Conservation (phyloP, 371 early-diverging fungal genomes). For the Nematocida ironsii region DNA sequence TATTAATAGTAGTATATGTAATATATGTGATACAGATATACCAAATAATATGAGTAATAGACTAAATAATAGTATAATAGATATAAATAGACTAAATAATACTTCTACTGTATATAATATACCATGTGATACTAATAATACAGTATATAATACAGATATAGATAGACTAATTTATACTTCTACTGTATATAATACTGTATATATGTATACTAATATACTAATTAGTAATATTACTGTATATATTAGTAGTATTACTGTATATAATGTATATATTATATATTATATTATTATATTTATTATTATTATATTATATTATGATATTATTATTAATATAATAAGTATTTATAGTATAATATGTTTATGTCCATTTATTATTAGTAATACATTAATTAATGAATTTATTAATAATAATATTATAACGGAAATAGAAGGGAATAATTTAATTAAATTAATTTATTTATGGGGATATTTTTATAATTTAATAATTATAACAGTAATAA, state of each 20-base stretch:
- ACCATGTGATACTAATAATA: too few relatives aligned
- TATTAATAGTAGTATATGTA: too few relatives aligned
- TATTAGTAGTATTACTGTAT: too few relatives aligned
- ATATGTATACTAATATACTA: background rate
- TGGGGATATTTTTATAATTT: background rate
- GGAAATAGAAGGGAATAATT: background rate
- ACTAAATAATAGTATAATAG: too few relatives aligned
- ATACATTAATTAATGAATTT: background rate
- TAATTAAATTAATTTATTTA: background rate
- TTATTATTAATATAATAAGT: background rate
- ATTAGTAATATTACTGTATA: background rate
- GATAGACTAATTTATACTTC: too few relatives aligned
- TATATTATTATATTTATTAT: too few relatives aligned
- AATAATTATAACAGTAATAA: background rate
- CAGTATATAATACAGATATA: too few relatives aligned
- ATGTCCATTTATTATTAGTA: background rate
- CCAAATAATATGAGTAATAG: too few relatives aligned
- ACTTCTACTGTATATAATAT: too few relatives aligned
- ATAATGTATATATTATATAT: background rate
- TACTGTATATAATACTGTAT: background rate
- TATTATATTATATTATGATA: too few relatives aligned
- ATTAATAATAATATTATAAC: background rate
- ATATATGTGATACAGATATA: too few relatives aligned
- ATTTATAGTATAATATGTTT: background rate
- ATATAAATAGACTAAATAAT: too few relatives aligned